phyloP scores from a whole-genome alignment of 2,329 filamentous ascomycete genomes.

The Cercospora sesami region DNA sequence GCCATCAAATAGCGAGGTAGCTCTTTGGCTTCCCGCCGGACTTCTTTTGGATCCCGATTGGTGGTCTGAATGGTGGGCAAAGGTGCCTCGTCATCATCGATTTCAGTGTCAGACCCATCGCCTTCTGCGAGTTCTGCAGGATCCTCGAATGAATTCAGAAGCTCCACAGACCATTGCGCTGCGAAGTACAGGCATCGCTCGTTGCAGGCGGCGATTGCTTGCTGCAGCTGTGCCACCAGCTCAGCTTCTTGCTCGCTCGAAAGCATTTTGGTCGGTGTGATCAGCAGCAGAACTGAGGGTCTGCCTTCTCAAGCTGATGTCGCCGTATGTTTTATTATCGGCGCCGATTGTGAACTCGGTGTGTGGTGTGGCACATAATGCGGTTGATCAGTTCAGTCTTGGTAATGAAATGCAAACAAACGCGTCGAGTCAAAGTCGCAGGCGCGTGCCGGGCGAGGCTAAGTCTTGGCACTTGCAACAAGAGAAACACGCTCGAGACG shows the following conservation, averaged over 20 bases:
- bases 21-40: slow-evolving; percentile 73
- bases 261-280: slow-evolving; percentile 27
- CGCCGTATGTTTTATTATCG: background rate
- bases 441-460: slow-evolving; percentile 1
- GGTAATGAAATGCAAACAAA: slow-evolving; percentile 5
- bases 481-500: background rate
- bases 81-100: slow-evolving; percentile 34
- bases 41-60: slow-evolving; percentile 70
- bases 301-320: background rate
- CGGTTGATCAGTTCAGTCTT: background rate
- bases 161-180: slow-evolving; percentile 96
- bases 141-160: slow-evolving; percentile 78
- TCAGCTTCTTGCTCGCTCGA: slow-evolving; percentile 53
- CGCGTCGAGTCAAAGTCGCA: slow-evolving; percentile 3
- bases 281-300: background rate
- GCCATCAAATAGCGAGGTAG: slow-evolving; percentile 82
- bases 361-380: background rate
- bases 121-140: slow-evolving; percentile 32
- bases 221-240: slow-evolving; percentile 73
- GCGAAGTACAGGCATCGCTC: slow-evolving; percentile 95
- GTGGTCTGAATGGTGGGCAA: slow-evolving; percentile 47
- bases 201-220: slow-evolving; percentile 85
- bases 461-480: slow-evolving; percentile 13
- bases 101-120: slow-evolving; percentile 55
- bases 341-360: background rate